Percentiles rank a stretch among this genome's conserved stretches.
Evolutionary conservation across 441 rosid species (phyloP).

Genomic region (Adansonia rubrostipa): DNA sequence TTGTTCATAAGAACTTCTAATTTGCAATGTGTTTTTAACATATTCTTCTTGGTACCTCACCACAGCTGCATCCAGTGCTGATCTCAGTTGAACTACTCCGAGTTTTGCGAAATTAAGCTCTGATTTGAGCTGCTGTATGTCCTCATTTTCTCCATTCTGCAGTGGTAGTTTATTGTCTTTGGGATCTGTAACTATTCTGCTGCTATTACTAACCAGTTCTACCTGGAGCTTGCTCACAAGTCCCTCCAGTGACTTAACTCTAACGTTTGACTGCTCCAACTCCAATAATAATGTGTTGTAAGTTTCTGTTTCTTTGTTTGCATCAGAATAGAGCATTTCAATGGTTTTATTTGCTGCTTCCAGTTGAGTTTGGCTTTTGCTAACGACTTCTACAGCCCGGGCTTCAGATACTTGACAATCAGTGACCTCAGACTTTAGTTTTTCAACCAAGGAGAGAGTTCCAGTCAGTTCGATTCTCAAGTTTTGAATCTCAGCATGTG

Average conservation of each 20-base stretch:
- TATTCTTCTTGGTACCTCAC: constrained; percentile 82
- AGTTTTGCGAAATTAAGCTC: constrained; percentile 55
- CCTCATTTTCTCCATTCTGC: constrained; percentile 41
- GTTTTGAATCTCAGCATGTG: constrained; percentile 57
- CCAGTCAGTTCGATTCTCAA: constrained; percentile 72
- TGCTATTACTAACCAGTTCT: constrained; percentile 35
- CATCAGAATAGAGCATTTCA: constrained; percentile 63
- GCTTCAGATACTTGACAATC: constrained; percentile 80
- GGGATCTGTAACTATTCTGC: constrained; percentile 19
- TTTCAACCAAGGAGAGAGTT: constrained; percentile 69
- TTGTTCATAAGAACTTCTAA: constrained; percentile 78
- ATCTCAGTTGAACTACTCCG: constrained; percentile 65
- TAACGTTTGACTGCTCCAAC: constrained; percentile 68
- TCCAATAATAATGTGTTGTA: constrained; percentile 56
- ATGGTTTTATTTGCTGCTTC: constrained; percentile 66
- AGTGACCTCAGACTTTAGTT: constrained; percentile 52
- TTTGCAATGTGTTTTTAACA: constrained; percentile 80
- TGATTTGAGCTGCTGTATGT: constrained; percentile 50
- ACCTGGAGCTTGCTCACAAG: constrained; percentile 61
- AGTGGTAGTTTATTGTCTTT: constrained; percentile 16
- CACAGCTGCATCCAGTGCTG: constrained; percentile 76
- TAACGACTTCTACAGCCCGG: constrained; percentile 57
- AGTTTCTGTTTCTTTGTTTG: constrained; percentile 66
- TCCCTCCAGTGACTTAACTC: constrained; percentile 62
- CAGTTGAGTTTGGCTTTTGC: constrained; percentile 58